These are phyloP conservation scores for Suhomyces chickasaworum DNA, from an alignment of 1,139 yeast genomes.

Conservation along the genomic window DNA sequence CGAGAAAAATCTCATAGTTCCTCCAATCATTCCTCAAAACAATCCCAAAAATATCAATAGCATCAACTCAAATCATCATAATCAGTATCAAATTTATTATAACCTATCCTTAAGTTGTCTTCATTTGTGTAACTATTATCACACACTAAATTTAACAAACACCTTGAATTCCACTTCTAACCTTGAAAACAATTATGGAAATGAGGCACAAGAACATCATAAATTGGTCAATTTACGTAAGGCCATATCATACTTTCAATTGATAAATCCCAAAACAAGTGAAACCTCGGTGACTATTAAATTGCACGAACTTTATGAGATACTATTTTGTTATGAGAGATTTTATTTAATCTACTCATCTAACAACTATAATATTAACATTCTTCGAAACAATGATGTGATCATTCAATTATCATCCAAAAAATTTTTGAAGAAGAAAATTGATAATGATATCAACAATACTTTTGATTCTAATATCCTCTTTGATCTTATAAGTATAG, in stretches of 20 bases:
- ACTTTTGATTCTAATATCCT: slow-evolving; percentile 17
- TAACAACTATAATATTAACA: slow-evolving; percentile 25
- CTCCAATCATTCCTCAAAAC: slow-evolving; percentile 22
- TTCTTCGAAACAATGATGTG: slow-evolving; percentile 25
- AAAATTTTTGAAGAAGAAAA: slow-evolving; percentile 12
- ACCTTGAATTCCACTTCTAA: slow-evolving; percentile 21
- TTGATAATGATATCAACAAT: slow-evolving; percentile 12
- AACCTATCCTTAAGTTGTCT: slow-evolving; percentile 36
- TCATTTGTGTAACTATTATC: slow-evolving; percentile 41
- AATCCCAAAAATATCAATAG: slow-evolving; percentile 16
- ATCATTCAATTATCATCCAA: slow-evolving; percentile 18
- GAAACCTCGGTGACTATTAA: slow-evolving; percentile 27
- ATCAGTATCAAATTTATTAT: slow-evolving; percentile 36
- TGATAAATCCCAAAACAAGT: slow-evolving; percentile 32
- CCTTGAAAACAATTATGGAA: slow-evolving; percentile 19
- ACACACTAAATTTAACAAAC: slow-evolving; percentile 29
- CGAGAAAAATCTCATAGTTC: slow-evolving; percentile 34
- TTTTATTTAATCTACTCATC: slow-evolving; percentile 35
- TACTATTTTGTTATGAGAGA: slow-evolving; percentile 37
- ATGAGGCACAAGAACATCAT: slow-evolving; percentile 33
- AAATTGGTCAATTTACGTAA: slow-evolving; percentile 36
- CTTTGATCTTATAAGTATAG: slow-evolving; percentile 17
- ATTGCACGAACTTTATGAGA: slow-evolving; percentile 39
- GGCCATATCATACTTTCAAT: slow-evolving; percentile 40
- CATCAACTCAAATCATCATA: slow-evolving; percentile 18